These are phyloP conservation scores for Wickerhamomyces sp. DNA, from an alignment of 1,139 yeast species.

Conservation along the genomic window DNA sequence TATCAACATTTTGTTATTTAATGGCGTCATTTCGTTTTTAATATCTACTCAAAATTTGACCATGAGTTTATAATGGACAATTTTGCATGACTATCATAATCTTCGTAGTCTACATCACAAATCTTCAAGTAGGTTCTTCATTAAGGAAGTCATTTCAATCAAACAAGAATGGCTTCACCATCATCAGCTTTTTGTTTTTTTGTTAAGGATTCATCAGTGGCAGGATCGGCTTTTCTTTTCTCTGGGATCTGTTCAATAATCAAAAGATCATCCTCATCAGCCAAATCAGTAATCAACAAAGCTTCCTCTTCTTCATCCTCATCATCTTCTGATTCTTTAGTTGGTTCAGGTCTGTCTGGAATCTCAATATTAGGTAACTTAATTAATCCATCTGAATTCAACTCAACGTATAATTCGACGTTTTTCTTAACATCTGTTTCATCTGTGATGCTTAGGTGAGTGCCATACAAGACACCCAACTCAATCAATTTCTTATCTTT, in stretches of 20 bases:
- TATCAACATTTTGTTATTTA: no score
- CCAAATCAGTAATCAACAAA: conserved; percentile 19
- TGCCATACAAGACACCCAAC: conserved; percentile 56
- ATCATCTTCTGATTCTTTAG: conserved; percentile 17
- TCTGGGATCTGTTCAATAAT: conserved; percentile 14
- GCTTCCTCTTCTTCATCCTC: conserved; percentile 22
- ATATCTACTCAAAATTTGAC: no score
- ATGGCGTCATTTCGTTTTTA: no score
- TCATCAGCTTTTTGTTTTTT: conserved; percentile 19
- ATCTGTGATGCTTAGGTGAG: conserved; percentile 66
- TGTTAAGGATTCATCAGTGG: conserved; percentile 4
- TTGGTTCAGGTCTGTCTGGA: conserved; percentile 26
- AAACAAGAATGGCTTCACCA: no score
- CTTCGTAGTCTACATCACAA: no score
- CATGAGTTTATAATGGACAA: no score
- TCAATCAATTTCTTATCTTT: conserved; percentile 41
- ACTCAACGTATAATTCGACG: conserved; percentile 59
- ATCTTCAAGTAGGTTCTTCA: no score
- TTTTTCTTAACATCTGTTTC: conserved; percentile 67
- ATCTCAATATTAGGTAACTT: conserved; percentile 28
- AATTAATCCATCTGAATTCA: conserved; percentile 18
- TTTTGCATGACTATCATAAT: no score
- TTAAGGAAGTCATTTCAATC: no score
- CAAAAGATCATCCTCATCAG: conserved; percentile 20
- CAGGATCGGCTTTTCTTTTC: conserved; percentile 25